Evolutionary conservation across 2,329 filamentous ascomycete genomes (phyloP).

Genomic region (Sporothrix phasma): DNA sequence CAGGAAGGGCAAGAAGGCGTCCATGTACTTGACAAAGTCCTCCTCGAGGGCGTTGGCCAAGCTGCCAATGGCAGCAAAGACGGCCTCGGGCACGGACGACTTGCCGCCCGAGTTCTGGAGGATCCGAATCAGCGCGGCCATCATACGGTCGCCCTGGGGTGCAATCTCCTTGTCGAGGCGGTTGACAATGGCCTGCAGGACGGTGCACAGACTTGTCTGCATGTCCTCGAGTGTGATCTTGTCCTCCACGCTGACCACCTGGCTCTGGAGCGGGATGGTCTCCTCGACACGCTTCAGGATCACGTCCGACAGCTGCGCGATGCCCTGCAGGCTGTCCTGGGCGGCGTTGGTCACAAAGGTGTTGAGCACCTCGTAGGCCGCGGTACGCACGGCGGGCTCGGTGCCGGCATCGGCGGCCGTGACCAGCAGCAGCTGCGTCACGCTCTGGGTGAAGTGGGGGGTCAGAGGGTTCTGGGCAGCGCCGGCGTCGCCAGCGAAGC

Average conservation of each 20-base stretch:
- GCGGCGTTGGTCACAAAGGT: constrained; percentile 88
- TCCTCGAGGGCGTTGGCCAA: constrained; percentile 85
- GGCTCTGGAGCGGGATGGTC: constrained; percentile 77
- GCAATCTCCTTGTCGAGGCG: constrained; percentile 84
- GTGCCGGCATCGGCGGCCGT: constrained; percentile 61
- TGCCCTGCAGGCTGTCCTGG: constrained; percentile 68
- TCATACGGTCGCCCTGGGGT: constrained; percentile 86
- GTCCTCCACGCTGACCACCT: constrained; percentile 95
- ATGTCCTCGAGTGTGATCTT: constrained; percentile 94
- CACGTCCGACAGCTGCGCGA: constrained; percentile 76
- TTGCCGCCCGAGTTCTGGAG: constrained; percentile 69
- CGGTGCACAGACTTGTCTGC: constrained; percentile 88
- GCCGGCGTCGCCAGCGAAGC: constrained; percentile 80
- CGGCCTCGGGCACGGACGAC: constrained; percentile 86
- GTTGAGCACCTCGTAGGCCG: constrained; percentile 93
- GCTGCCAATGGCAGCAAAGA: constrained; percentile 88
- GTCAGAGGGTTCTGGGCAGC: constrained; percentile 72
- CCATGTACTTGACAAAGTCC: constrained; percentile 96
- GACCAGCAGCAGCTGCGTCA: constrained; percentile 72
- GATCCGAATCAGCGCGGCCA: constrained; percentile 77
- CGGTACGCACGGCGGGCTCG: constrained; percentile 84
- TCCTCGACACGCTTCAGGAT: constrained; percentile 85
- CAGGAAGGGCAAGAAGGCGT: constrained; percentile 81
- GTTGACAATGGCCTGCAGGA: constrained; percentile 83
- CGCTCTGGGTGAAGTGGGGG: constrained; percentile 85